Base-by-base conservation (phyloP, 495 filamentous ascomycete genomes). In the Aspergillus haitiensis region DNA sequence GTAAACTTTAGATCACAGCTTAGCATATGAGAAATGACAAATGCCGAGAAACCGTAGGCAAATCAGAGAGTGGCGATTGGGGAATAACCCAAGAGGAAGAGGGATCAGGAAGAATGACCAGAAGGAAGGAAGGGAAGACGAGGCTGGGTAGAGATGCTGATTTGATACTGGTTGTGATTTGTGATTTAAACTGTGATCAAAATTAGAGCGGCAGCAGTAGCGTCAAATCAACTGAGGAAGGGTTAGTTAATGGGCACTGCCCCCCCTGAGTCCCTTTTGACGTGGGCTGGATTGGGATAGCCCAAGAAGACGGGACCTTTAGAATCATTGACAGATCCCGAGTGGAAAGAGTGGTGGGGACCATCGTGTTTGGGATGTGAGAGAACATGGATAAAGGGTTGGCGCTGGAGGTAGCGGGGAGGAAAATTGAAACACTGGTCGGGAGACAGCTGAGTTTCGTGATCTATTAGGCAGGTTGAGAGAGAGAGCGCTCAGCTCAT, bases 1-100 rank as follows among this genome's bases (percentile, higher is more conserved):
- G 61, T 64, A 64, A 53, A 64, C 58, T 64, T 64, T 58, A 60
- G 59, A 64, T 64, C 61, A 64, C 65, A 57, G 61, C 58, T 61
- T 67, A 67, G 64, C 55, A 50, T 49, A 50, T 45, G 39, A 34
- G 32, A 15, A 27, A 63, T 33, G 33, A 15, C 36, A 11, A 12
- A 35, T 45, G 56, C 32, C 51, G 44, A 37, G 39, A 47, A 48
- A 35, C 18, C 18, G 9, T 6, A 52, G 39, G 52, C 59, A 59
- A 65, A 62, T 62, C 56, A 62, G 53, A 9, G 8, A 10, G 2
- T 21, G 44, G 15, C 40, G 58, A 51, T 13, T 36, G 31, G 36
- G 40, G 39, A 11, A 35, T 27, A 13, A 12, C 5, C 18, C 18
- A 53, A 32, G 57, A 16, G 10, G 46, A 46, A 44, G 53, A 47